Evolutionary conservation across 352 stramenopile genomes (phyloP).

Genomic region (Halophytophthora polymorphica): DNA sequence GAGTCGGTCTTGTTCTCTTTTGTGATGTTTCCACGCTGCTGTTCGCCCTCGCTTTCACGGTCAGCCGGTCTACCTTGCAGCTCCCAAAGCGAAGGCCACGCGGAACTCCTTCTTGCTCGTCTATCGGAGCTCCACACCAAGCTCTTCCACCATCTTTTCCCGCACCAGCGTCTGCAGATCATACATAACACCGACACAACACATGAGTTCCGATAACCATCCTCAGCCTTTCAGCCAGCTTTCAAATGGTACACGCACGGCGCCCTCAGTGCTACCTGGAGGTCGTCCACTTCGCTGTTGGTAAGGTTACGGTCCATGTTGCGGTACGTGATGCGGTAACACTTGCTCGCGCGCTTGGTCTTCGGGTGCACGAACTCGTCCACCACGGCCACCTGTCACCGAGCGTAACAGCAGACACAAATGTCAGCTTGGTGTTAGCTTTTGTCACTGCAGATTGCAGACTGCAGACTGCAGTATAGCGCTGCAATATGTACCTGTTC

Average conservation of each 20-base stretch:
- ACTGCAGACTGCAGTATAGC: too few relatives aligned
- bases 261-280: slow-evolving; percentile 78
- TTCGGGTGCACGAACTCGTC: slow-evolving; percentile 98
- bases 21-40: too few relatives aligned
- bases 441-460: neutral
- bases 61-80: too few relatives aligned
- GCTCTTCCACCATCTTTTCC: slow-evolving; percentile 59
- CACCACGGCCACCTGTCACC: slow-evolving; percentile 72
- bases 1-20: too few relatives aligned
- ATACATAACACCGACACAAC: neutral
- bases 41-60: too few relatives aligned
- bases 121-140: slow-evolving; percentile 92
- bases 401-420: slow-evolving; percentile 4
- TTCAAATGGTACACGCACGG: neutral
- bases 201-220: neutral
- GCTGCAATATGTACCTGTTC: slow-evolving; percentile 82
- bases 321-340: slow-evolving; percentile 98
- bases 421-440: slow-evolving; percentile 1
- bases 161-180: slow-evolving; percentile 61
- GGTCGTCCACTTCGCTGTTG: slow-evolving; percentile 97
- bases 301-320: slow-evolving; percentile 98
- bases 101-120: slow-evolving; percentile 1
- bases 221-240: slow-evolving; percentile 1
- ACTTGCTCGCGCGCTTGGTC: slow-evolving; percentile 93
- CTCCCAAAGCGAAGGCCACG: too few relatives aligned